Evolutionary conservation across 1,284 basidiomycete genomes (phyloP).

Genomic region (Kalmanozyma brasiliensis): DNA sequence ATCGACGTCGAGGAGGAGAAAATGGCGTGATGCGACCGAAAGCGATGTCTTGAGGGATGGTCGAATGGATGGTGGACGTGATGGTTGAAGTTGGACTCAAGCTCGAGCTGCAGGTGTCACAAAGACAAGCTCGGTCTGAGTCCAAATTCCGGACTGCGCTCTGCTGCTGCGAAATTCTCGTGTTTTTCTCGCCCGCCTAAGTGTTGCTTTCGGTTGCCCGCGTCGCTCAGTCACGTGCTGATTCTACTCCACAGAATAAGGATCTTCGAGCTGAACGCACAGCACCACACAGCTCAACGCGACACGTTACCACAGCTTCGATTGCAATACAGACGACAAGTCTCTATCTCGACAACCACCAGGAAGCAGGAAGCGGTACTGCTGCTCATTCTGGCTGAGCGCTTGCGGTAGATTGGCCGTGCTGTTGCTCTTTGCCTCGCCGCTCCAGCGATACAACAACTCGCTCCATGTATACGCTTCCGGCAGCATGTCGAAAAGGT

Average conservation of each 20-base stretch:
- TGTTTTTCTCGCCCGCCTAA: slow-evolving; percentile 8
- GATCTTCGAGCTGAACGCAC: no score
- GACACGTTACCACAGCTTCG: slow-evolving; percentile 16
- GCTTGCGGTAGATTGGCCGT: slow-evolving; percentile 73
- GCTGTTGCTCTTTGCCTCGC: slow-evolving; percentile 62
- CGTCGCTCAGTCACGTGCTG: slow-evolving; percentile 38
- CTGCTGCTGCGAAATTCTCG: slow-evolving; percentile 1
- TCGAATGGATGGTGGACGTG: no score
- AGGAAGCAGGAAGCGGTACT: slow-evolving; percentile 74
- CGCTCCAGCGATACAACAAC: slow-evolving; percentile 33
- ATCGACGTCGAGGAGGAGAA: no score
- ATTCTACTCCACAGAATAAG: slow-evolving; percentile 13
- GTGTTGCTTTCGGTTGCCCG: slow-evolving; percentile 23
- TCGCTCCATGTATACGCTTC: slow-evolving; percentile 73
- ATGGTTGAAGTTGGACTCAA: no score
- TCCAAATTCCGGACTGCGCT: neutral
- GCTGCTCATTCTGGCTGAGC: slow-evolving; percentile 72
- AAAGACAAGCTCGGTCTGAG: neutral
- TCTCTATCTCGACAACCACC: slow-evolving; percentile 71
- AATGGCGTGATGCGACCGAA: no score
- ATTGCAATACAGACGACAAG: slow-evolving; percentile 4
- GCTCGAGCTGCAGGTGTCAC: no score
- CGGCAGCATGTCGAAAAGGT: slow-evolving; percentile 74
- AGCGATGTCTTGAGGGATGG: no score
- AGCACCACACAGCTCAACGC: slow-evolving; percentile 33